Conservation (phyloP, 352 stramenopile species). For the Globisporangium iwayamae region DNA sequence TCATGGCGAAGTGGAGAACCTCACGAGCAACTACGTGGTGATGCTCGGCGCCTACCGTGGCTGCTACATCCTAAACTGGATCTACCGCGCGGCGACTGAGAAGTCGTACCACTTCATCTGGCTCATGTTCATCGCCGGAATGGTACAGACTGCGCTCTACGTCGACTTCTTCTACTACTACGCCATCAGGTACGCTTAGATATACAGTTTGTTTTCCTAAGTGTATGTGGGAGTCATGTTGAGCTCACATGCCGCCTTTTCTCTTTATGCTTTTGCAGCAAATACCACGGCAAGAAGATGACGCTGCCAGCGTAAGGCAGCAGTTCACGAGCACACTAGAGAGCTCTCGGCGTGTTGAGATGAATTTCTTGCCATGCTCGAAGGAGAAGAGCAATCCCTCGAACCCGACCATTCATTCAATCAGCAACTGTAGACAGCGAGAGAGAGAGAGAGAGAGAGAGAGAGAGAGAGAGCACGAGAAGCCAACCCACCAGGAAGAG, state of each 20-base stretch:
- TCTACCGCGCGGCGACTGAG: constrained; percentile 96
- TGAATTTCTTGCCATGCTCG: not conserved
- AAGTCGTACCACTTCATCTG: constrained; percentile 97
- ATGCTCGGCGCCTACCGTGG: constrained; percentile 97
- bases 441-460: constrained; percentile 2
- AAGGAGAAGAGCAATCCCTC: not conserved
- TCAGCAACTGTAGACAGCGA: constrained; percentile 13
- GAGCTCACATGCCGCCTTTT: not conserved
- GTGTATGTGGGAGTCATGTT: constrained; percentile 10
- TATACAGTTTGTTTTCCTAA: not conserved
- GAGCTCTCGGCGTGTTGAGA: constrained; percentile 2
- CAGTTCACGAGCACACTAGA: not conserved
- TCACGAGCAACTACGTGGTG: constrained; percentile 99
- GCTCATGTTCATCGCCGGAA: constrained; percentile 98
- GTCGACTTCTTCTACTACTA: constrained; percentile 99
- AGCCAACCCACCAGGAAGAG: no score
- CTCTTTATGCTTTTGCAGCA: constrained; percentile 35
- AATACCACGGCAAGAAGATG: constrained; percentile 91
- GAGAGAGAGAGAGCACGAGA: no score
- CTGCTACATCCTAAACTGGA: constrained; percentile 99
- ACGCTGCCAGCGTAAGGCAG: constrained; percentile 72
- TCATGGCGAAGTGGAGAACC: constrained; percentile 98
- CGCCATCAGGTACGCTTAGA: constrained; percentile 69
- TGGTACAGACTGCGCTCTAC: constrained; percentile 99
- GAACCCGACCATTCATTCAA: constrained; percentile 1